Percentiles rank a stretch among this genome's conserved stretches.
Evolutionary conservation across 2,329 filamentous ascomycete genomes (phyloP).

Genomic region (Parastagonospora nodorum): DNA sequence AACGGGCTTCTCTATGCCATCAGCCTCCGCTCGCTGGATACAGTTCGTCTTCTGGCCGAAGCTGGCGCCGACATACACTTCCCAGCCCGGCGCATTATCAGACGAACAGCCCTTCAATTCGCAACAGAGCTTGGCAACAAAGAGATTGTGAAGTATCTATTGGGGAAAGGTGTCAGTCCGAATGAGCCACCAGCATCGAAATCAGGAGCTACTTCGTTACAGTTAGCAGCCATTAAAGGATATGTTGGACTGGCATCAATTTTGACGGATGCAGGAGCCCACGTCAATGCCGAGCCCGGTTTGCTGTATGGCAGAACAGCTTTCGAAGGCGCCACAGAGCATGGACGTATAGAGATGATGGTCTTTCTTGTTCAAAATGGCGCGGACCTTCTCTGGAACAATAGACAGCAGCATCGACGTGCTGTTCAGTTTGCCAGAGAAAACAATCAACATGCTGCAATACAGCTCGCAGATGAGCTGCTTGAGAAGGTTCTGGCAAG

Average conservation of each 20-base stretch:
- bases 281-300: conserved; percentile 4
- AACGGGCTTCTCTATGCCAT: not conserved
- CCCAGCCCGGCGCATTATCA: not conserved
- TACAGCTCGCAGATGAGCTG: not conserved
- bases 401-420: not conserved
- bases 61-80: not conserved
- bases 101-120: conserved; percentile 4
- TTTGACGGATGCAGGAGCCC: conserved; percentile 2
- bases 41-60: not conserved
- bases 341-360: conserved; percentile 14
- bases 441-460: not conserved
- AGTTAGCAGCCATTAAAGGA: conserved; percentile 11
- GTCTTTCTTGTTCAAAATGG: not conserved
- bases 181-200: conserved; percentile 2
- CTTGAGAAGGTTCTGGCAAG: not conserved
- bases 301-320: conserved; percentile 6
- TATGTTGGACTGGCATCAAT: conserved; percentile 4
- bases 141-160: conserved; percentile 7
- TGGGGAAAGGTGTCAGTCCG: not conserved
- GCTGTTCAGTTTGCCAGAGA: not conserved
- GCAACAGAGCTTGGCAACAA: conserved; percentile 5
- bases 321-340: conserved; percentile 11
- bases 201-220: conserved; percentile 8
- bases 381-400: not conserved
- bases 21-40: not conserved